Percentiles rank a stretch among this genome's conserved stretches.
Conservation (phyloP, 2,329 filamentous ascomycete genomes). For the Atkinsonella hypoxylon region DNA sequence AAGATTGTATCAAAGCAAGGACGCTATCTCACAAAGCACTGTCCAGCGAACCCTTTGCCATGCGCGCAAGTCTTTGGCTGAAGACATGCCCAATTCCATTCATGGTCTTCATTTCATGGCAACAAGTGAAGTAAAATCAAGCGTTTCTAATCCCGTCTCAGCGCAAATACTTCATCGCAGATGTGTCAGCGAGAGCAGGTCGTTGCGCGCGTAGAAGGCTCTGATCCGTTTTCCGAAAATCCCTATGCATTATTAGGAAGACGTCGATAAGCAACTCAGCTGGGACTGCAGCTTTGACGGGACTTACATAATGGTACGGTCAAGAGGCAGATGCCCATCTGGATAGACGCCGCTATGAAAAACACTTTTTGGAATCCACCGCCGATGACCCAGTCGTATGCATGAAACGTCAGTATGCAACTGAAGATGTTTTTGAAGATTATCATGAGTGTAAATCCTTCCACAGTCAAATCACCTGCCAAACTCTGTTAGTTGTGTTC, state of each 20-base stretch:
- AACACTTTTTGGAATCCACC: slow-evolving; percentile 53
- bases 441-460: slow-evolving; percentile 80
- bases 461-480: slow-evolving; percentile 67
- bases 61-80: neutral
- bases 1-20: neutral
- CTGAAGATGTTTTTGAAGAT: slow-evolving; percentile 94
- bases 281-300: neutral
- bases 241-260: slow-evolving; percentile 35
- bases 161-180: slow-evolving; percentile 13
- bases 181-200: slow-evolving; percentile 41
- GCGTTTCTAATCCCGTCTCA: neutral
- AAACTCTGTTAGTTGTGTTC: neutral
- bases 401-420: slow-evolving; percentile 72
- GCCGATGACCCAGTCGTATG: slow-evolving; percentile 68
- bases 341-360: slow-evolving; percentile 60
- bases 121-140: neutral
- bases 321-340: slow-evolving; percentile 62
- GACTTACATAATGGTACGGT: slow-evolving; percentile 70
- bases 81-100: neutral
- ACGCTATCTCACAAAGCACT: neutral
- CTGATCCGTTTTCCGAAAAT: slow-evolving; percentile 68
- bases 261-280: too few species aligned
- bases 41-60: neutral
- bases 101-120: neutral
- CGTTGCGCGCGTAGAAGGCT: slow-evolving; percentile 62